Percentiles rank a stretch among this genome's conserved stretches.
Conservation (phyloP, 306 rosid species). For the Trifolium pratense region DNA sequence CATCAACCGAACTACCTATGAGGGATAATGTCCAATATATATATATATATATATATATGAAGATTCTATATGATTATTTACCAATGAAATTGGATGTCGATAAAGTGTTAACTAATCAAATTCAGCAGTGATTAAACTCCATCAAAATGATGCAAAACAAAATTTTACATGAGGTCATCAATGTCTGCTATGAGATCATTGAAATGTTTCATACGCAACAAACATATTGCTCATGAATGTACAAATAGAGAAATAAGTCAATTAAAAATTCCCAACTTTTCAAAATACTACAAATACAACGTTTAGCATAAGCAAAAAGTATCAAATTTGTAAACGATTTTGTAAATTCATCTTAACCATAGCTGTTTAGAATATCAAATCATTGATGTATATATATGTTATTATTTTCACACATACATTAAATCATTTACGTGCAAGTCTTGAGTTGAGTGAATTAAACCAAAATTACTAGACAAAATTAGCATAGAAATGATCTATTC, state of each 20-base stretch:
- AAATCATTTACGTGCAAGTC: background rate
- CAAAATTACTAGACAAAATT: background rate
- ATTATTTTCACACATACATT: background rate
- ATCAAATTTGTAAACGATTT: background rate
- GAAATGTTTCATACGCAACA: slow-evolving; percentile 42
- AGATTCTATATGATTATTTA: no score
- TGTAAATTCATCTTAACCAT: background rate
- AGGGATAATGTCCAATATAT: no score
- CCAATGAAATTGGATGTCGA: no score
- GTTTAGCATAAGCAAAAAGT: background rate
- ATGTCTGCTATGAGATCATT: slow-evolving; percentile 23
- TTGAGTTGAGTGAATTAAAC: background rate
- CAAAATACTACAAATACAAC: background rate
- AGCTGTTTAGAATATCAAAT: background rate
- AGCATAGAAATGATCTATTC: background rate
- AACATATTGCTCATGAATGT: slow-evolving; percentile 9
- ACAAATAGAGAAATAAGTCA: background rate
- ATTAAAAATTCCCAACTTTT: background rate
- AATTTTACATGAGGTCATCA: slow-evolving; percentile 14
- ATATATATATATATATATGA: no score
- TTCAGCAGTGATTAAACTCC: background rate
- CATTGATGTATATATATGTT: background rate
- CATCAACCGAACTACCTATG: no score
- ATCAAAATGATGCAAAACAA: background rate
- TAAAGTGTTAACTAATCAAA: background rate